Percentiles rank a stretch among this genome's conserved stretches.
Evolutionary conservation across 768 basidiomycete species (phyloP).

Genomic region (Xerocomus spinulosus): DNA sequence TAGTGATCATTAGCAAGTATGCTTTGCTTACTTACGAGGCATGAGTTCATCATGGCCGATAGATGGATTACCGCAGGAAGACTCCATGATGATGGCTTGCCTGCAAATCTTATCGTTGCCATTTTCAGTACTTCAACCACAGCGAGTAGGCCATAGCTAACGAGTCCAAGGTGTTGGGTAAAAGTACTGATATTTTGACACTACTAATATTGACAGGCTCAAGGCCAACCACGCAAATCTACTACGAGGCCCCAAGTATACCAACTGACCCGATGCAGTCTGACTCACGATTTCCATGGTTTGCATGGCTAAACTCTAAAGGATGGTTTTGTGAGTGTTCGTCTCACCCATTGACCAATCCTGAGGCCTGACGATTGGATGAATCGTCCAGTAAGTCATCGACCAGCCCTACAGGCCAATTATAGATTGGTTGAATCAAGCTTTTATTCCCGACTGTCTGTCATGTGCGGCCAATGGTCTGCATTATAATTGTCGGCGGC

Average conservation of each 20-base stretch:
- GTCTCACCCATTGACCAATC: too few species aligned
- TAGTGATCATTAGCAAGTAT: neutral
- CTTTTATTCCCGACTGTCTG: neutral
- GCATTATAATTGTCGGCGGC: slow-evolving; percentile 3
- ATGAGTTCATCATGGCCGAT: slow-evolving; percentile 58
- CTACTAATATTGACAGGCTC: too few species aligned
- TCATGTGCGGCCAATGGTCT: slow-evolving; percentile 13
- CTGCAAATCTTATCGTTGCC: slow-evolving; percentile 9
- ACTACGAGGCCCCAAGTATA: too few species aligned
- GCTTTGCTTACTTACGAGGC: slow-evolving; percentile 46
- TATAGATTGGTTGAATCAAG: neutral
- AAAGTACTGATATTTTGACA: too few species aligned
- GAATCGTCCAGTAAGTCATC: slow-evolving; percentile 8
- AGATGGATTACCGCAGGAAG: slow-evolving; percentile 62
- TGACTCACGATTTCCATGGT: too few species aligned
- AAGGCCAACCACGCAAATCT: too few species aligned
- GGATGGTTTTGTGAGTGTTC: too few species aligned
- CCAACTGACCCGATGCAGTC: too few species aligned
- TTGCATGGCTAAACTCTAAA: too few species aligned
- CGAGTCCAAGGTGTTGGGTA: too few species aligned
- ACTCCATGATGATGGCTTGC: slow-evolving; percentile 20
- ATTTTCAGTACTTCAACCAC: slow-evolving; percentile 5
- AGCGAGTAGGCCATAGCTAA: too few species aligned
- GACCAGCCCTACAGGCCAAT: neutral
- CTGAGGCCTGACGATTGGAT: neutral